phyloP scores from a whole-genome alignment of 257 asterid genomes.

The Plectranthus barbatus region DNA sequence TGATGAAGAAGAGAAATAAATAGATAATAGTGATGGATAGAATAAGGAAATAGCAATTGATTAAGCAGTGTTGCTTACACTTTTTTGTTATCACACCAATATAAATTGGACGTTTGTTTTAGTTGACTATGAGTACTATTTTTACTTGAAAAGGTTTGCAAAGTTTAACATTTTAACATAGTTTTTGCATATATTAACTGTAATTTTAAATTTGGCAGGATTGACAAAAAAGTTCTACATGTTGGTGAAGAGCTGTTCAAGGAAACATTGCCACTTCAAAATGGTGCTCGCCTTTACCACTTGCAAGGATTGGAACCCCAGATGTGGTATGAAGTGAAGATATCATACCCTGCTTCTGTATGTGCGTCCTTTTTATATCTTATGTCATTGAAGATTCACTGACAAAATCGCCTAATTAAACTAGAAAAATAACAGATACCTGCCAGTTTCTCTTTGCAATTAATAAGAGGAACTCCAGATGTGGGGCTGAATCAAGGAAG shows the following conservation, averaged over 20 bases:
- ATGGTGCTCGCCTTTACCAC: conserved; percentile 55
- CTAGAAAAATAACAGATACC: conserved; percentile 55
- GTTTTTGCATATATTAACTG: not conserved
- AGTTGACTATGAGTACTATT: not conserved
- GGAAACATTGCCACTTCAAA: conserved; percentile 50
- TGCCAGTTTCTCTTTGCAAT: conserved; percentile 61
- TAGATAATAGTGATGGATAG: not conserved
- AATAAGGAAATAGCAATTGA: not conserved
- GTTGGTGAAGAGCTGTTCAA: conserved; percentile 60
- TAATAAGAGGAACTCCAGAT: conserved; percentile 40
- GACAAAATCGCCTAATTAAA: conserved; percentile 4
- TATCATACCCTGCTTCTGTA: conserved; percentile 96
- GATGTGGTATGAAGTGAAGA: conserved; percentile 86
- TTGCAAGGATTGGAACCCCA: conserved; percentile 58
- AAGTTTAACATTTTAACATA: no score
- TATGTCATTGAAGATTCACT: not conserved
- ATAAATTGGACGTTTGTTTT: not conserved
- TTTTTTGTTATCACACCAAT: not conserved
- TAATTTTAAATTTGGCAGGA: conserved; percentile 22
- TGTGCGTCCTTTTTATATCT: conserved; percentile 25
- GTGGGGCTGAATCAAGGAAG: conserved; percentile 42
- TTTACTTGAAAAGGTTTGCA: not conserved
- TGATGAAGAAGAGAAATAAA: not conserved
- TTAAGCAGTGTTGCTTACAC: not conserved
- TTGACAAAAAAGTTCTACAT: conserved; percentile 25